Conservation (phyloP, 2,329 filamentous ascomycete species). For the Metarhizium brunneum region DNA sequence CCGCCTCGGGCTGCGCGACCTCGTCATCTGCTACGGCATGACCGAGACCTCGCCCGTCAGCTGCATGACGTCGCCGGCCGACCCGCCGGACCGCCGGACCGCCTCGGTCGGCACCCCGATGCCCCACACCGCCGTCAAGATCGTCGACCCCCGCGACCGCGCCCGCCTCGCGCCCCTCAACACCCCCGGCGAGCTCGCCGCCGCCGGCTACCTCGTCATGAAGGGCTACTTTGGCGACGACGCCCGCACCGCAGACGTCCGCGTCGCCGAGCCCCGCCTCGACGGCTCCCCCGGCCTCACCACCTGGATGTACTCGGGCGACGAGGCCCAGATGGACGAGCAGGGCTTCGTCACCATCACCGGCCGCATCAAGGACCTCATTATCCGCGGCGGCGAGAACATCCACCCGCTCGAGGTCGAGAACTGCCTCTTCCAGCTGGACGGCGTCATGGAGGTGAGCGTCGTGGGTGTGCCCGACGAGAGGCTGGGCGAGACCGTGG, state of each 20-base stretch:
- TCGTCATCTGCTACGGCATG: conserved; percentile 96
- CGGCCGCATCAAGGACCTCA: conserved; percentile 87
- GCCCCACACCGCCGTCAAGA: conserved; percentile 69
- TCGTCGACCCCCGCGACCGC: conserved; percentile 62
- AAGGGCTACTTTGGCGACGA: conserved; percentile 80
- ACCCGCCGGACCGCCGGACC: conserved; percentile 65
- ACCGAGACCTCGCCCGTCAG: conserved; percentile 76
- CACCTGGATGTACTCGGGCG: conserved; percentile 86
- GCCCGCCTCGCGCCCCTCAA: conserved; percentile 50
- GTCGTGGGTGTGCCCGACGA: conserved; percentile 79
- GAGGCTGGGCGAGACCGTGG: conserved; percentile 77
- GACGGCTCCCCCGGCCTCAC: conserved; percentile 22
- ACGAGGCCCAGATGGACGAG: conserved; percentile 78
- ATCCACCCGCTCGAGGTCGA: conserved; percentile 92
- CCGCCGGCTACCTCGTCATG: conserved; percentile 83
- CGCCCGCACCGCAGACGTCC: conserved; percentile 57
- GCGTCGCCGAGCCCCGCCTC: conserved; percentile 35
- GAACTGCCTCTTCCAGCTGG: conserved; percentile 70
- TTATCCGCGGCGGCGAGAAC: conserved; percentile 92
- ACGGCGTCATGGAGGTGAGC: conserved; percentile 62
- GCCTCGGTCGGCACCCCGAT: conserved; percentile 70
- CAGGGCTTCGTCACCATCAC: conserved; percentile 84
- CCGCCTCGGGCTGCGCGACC: conserved; percentile 64
- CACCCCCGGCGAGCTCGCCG: conserved; percentile 69
- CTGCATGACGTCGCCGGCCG: conserved; percentile 73